These are phyloP conservation scores for Penicillium griseofulvum DNA, from an alignment of 2,329 filamentous ascomycete genomes.

Conservation along the genomic window DNA sequence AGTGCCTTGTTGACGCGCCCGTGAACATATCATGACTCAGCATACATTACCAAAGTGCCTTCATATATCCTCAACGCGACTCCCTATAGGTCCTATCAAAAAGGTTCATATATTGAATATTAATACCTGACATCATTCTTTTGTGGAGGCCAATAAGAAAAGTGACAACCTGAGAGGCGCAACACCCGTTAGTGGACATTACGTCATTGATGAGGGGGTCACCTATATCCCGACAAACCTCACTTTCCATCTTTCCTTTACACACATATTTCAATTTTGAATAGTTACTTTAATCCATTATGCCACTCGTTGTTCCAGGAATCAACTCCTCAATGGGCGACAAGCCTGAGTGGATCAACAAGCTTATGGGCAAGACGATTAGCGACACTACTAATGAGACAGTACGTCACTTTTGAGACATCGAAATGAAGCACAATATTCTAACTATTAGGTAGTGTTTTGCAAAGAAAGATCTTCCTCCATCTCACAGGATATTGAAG, in stretches of 20 bases:
- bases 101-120: not conserved
- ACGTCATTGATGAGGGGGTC: conserved; percentile 6
- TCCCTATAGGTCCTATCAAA: too few species aligned
- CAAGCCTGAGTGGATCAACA: conserved; percentile 44
- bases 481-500: conserved; percentile 44
- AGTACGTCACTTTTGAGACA: conserved; percentile 22
- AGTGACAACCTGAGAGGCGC: not conserved
- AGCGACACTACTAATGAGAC: conserved; percentile 38
- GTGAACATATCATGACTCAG: not conserved
- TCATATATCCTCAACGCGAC: not conserved
- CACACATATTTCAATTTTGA: not conserved
- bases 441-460: conserved; percentile 35
- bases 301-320: conserved; percentile 50
- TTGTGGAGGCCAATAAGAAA: not conserved
- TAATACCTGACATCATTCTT: not conserved
- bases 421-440: not conserved
- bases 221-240: not conserved
- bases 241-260: not conserved
- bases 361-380: conserved; percentile 49
- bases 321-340: conserved; percentile 36
- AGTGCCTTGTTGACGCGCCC: not conserved
- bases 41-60: not conserved
- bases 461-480: conserved; percentile 47
- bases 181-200: not conserved
- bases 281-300: conserved; percentile 18